A percentile compares a stretch with the other conserved stretches of the same genome.
Conservation (phyloP, 306 rosid genomes). For the Vicia sativa region DNA sequence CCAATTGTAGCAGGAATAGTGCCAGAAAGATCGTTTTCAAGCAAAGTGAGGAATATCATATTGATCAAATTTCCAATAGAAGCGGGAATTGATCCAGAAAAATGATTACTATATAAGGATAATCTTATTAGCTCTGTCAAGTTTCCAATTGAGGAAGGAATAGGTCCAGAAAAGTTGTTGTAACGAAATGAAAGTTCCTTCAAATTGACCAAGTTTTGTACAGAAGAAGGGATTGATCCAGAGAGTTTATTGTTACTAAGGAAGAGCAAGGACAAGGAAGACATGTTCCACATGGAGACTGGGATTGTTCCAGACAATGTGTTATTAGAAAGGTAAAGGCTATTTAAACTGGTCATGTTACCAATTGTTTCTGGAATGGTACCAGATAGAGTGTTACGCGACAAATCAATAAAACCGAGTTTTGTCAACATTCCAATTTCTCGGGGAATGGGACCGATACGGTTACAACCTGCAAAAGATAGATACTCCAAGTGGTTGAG, state of each 20-base stretch:
- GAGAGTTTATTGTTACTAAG: not conserved
- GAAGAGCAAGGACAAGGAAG: not conserved
- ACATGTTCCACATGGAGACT: slow-evolving; percentile 17
- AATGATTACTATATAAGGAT: not conserved
- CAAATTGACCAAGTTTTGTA: slow-evolving; percentile 29
- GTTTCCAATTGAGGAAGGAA: slow-evolving; percentile 41
- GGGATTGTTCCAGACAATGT: slow-evolving; percentile 22
- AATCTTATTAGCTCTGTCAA: not conserved
- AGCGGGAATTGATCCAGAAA: slow-evolving; percentile 39
- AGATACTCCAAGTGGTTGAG: not conserved
- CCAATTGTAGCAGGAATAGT: slow-evolving; percentile 31
- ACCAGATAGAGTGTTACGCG: not conserved
- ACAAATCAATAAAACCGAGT: not conserved
- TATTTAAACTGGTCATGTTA: slow-evolving; percentile 11
- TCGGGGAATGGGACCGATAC: slow-evolving; percentile 31
- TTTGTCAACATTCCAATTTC: slow-evolving; percentile 41
- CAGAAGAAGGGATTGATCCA: slow-evolving; percentile 12
- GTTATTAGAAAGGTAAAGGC: not conserved
- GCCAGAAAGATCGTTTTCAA: slow-evolving; percentile 20
- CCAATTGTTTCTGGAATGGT: slow-evolving; percentile 26
- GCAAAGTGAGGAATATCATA: not conserved
- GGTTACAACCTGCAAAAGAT: fast-evolving
- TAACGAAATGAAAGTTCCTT: fast-evolving
- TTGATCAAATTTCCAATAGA: slow-evolving; percentile 27
- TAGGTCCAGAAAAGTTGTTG: slow-evolving; percentile 25